Evolutionary conservation across 2,329 filamentous ascomycete genomes (phyloP).

Genomic region (Epichloe amarillans): DNA sequence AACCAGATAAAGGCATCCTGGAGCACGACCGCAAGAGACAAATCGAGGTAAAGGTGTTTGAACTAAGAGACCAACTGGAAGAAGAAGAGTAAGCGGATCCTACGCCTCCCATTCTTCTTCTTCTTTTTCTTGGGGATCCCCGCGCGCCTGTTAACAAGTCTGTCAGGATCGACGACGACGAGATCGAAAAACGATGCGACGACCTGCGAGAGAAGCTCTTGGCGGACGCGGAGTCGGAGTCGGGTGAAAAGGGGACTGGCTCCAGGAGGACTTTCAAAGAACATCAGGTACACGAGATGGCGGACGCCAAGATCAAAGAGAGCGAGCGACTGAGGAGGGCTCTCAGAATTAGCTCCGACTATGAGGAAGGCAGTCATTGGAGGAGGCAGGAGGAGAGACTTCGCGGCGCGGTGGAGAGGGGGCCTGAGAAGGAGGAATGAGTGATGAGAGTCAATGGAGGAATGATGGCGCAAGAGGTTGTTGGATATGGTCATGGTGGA

Average conservation of each 20-base stretch:
- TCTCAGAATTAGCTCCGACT: conserved; percentile 73
- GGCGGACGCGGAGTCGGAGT: conserved; percentile 25
- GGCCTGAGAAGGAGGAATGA: conserved; percentile 12
- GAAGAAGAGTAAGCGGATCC: conserved; percentile 53
- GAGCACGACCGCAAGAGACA: conserved; percentile 87
- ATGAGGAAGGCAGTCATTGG: conserved; percentile 80
- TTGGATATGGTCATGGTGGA: too few species aligned
- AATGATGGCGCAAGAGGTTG: too few species aligned
- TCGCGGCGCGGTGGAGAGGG: conserved; percentile 29
- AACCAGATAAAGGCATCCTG: conserved; percentile 84
- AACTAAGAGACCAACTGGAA: conserved; percentile 80
- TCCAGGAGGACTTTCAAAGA: conserved; percentile 55
- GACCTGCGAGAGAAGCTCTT: conserved; percentile 28
- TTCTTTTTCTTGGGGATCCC: not conserved
- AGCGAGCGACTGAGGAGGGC: conserved; percentile 78
- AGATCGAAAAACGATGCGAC: conserved; percentile 58
- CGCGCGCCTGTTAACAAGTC: conserved; percentile 5
- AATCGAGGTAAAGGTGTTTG: conserved; percentile 87
- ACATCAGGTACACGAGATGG: conserved; percentile 92
- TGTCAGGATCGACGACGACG: conserved; percentile 64
- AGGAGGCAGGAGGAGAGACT: conserved; percentile 64
- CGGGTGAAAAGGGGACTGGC: conserved; percentile 18
- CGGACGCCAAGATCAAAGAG: conserved; percentile 91
- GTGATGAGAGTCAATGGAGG: too few species aligned
- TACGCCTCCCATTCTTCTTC: not conserved